Base-by-base conservation (phyloP, 306 rosid genomes). In the Pterocarpus santalinus region DNA sequence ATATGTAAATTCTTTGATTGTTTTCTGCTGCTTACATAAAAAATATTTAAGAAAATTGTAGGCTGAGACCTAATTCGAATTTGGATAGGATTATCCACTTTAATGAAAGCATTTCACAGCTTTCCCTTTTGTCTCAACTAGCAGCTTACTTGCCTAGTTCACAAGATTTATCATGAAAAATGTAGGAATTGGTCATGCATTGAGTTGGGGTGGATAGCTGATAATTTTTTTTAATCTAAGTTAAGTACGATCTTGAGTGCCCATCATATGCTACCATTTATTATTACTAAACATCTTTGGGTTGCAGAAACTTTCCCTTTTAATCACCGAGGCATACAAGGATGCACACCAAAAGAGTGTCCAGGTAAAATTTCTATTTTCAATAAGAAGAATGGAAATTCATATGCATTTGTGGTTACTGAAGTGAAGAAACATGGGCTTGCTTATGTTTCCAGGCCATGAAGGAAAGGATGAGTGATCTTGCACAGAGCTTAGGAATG, bases 301-400 rank as follows among this genome's bases (percentile, higher is more conserved):
- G 9, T 61, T 82, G 89, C 92, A 94, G 94, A 90, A 94, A 87
- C 84, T 94, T 17, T 89, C 95, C 11, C 91, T 89, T 86, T 81
- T 92, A 85, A 80, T 92, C 69, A 89, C 94, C 0, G 98, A 94
- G 78, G 98, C 98, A 64, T 92, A 94, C 87, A 87, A 86, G 73
- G 94, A 94, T 70, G 98, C 98, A 61, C 91, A 92, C 67, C 90
- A 91, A 88, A 94, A 94, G 87, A 91, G 96, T 73, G 97, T 90
- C 35, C 85, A 7, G 93, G 93, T 89, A 86, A 81, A 80, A 51
- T 39, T 28, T 57, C 22, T n/a, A 51, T 66, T 61, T 60, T 67
- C 53, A 38, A 47, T 7, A 55, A 63, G 22, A 28, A 73, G 11
- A 82, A 51, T 78, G 82, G 38, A 63, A 69, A 52, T 55, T 63